Conservation (phyloP, 1,139 yeast genomes). For the Yamadazyma friedrichii region DNA sequence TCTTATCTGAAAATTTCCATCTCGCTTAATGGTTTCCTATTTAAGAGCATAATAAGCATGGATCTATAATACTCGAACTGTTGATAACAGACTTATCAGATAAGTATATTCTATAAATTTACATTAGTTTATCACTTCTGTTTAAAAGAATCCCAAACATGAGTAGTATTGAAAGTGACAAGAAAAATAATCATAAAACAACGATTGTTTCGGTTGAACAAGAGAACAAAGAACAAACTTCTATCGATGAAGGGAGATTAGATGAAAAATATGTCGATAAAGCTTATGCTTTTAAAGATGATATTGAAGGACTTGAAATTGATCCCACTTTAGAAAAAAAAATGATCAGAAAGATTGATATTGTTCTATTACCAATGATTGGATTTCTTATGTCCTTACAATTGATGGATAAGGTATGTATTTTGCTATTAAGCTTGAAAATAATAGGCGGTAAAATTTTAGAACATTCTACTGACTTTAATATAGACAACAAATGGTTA, state of each 20-base stretch:
- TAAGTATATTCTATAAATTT: not conserved
- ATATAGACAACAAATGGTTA: conserved; percentile 22
- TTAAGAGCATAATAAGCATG: too few relatives aligned
- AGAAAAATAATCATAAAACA: conserved; percentile 7
- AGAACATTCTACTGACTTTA: too few relatives aligned
- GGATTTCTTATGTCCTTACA: conserved; percentile 54
- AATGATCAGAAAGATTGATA: conserved; percentile 46
- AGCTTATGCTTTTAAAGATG: conserved; percentile 11
- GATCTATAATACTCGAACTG: too few relatives aligned
- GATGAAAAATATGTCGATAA: conserved; percentile 8
- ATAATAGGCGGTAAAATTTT: conserved; percentile 7
- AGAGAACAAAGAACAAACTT: too few relatives aligned
- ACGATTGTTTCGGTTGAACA: conserved; percentile 7
- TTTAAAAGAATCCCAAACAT: not conserved
- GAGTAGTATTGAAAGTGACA: conserved; percentile 3
- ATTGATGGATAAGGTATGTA: conserved; percentile 61
- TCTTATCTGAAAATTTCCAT: not conserved
- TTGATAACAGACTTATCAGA: not conserved
- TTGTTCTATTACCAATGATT: conserved; percentile 50
- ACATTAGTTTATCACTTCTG: not conserved
- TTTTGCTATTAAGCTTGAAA: too few relatives aligned
- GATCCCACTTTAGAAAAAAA: conserved; percentile 12
- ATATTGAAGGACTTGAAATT: conserved; percentile 8
- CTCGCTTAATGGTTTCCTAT: not conserved
- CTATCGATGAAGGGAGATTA: conserved; percentile 3